phyloP scores from a whole-genome alignment of 768 basidiomycete species.

The Austroboletus eburneus region DNA sequence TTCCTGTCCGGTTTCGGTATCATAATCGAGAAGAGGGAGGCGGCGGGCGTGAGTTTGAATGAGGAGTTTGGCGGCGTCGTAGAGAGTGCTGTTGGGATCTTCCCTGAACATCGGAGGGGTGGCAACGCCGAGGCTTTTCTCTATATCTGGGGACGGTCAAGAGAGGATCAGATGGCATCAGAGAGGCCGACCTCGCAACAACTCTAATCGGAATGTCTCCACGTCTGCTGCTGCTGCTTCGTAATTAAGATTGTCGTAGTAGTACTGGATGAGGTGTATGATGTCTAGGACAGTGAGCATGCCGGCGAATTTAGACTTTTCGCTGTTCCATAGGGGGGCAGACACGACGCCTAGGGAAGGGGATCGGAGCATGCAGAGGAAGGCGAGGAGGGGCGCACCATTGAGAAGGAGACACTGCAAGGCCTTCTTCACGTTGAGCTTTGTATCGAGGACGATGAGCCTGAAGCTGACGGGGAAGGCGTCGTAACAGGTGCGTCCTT shows the following conservation, averaged over 20 bases:
- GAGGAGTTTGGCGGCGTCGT: conserved; percentile 84
- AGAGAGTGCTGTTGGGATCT: conserved; percentile 83
- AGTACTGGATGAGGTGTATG: conserved; percentile 98
- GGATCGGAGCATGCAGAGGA: neutral
- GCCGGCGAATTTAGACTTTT: conserved; percentile 87
- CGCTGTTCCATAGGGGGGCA: conserved; percentile 97
- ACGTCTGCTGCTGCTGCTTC: conserved; percentile 88
- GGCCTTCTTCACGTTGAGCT: conserved; percentile 94
- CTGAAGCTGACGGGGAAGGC: conserved; percentile 97
- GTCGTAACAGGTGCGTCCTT: conserved; percentile 85
- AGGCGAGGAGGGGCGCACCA: conserved; percentile 37
- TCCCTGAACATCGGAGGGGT: conserved; percentile 88
- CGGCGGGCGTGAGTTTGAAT: conserved; percentile 95
- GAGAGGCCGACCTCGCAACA: conserved; percentile 68
- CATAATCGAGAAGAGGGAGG: conserved; percentile 88
- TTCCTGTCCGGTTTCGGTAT: conserved; percentile 92
- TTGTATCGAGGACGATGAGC: conserved; percentile 93
- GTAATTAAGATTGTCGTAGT: conserved; percentile 79
- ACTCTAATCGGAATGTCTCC: conserved; percentile 86
- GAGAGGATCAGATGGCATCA: conserved; percentile 10
- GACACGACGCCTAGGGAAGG: conserved; percentile 81
- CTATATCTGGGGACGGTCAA: conserved; percentile 71
- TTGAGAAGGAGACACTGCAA: conserved; percentile 83
- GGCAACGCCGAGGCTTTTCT: conserved; percentile 85
- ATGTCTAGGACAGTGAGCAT: conserved; percentile 99